Evolutionary conservation across 352 stramenopile genomes (phyloP), one percentile per base, ranked within the genome.

Genomic region (Pythium chondricola): DNA sequence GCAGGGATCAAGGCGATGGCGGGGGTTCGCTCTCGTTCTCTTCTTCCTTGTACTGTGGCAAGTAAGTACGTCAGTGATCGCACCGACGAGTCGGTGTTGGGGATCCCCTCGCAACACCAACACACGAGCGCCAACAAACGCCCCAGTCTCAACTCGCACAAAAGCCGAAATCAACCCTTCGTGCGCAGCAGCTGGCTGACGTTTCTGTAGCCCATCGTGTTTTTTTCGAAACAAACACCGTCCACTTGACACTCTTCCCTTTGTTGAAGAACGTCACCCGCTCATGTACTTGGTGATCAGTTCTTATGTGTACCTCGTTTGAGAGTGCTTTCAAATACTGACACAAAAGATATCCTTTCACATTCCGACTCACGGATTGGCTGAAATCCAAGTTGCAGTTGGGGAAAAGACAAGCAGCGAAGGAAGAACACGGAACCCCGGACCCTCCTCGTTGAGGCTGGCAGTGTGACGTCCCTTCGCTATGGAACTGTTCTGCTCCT

Each of bases 391-490:
- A 17, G 42, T 66, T 55, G 41, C 42, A 50, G 44, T 47, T 51
- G 43, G 48, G 48, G 40, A 64, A 56, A 56, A 56, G 48, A 56
- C 31, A 56, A 56, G 40, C 48, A 61, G 48, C 49, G 54, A 62
- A 63, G 43, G 48, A 67, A 67, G 42, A 47, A 39, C 40, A 13
- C 21, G 25, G 38, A 56, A 48, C 35, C 40, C 48, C 48, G n/a
- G n/a, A n/a, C 44, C 31, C 38, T 45, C 32, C 35, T 32, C 29
- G n/a, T n/a, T n/a, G n/a, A n/a, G n/a, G n/a, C n/a, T n/a, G 24
- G 46, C 26, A 35, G 40, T 33, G 48, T 56, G 20, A 48, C 48
- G 48, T 41, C 48, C 48, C 48, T 56, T 56, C 48, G 48, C 48
- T 41, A 60, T 42, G 46, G 43, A 33, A 54, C 49, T 53, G 39